Base-by-base conservation (phyloP, 2,329 filamentous ascomycete species). In the Stemphylium lycopersici region DNA sequence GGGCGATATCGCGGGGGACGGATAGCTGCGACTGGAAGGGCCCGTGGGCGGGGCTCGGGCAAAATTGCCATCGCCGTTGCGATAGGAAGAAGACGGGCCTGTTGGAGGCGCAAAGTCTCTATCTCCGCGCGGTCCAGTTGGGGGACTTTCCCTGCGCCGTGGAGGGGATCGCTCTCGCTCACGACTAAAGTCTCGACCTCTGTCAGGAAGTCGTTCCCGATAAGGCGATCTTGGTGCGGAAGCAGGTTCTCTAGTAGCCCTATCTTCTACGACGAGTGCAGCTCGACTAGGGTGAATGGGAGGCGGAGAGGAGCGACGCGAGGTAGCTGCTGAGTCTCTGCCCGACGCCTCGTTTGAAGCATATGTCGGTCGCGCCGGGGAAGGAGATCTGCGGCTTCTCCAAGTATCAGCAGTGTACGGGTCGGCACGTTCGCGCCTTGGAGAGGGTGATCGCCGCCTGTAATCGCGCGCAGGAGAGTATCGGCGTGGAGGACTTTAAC, bases 221-320 rank as follows among this genome's bases (percentile, higher is more conserved):
- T 62, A 70, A 0, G 72, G 74, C 18, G 72, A 74, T 41, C 65
- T 65, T 32, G 65, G 73, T 20, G 69, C 69, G 18, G 67, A 76
- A 22, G 67, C 61, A 51, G 72, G 59, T 15, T 71, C 65, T 56
- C 76, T 61, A 13, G 43, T 41, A 20, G 59, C 43, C 20, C 58
- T 56, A 2, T 68, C 66, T 12, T 67, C 66, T 48, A 77, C 66
- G 41, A 76, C 69, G 15, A 79, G 65, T 42, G 76, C 78, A 44
- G 78, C 68, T 61, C 83, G 79, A 59, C 84, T 86, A 13, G 80
- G 79, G 63, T 85, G 83, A 12, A 82, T 73, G 11, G 77, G 71
- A 22, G 78, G 82, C 13, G 86, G 86, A 5, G 86, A 88, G 7
- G 86, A 87, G 43, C 84, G 80, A 52, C 84, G 81, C 18, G 86